These are phyloP conservation scores for Aurifilum marmelostoma DNA, from an alignment of 2,329 filamentous ascomycete genomes.

Conservation along the genomic window DNA sequence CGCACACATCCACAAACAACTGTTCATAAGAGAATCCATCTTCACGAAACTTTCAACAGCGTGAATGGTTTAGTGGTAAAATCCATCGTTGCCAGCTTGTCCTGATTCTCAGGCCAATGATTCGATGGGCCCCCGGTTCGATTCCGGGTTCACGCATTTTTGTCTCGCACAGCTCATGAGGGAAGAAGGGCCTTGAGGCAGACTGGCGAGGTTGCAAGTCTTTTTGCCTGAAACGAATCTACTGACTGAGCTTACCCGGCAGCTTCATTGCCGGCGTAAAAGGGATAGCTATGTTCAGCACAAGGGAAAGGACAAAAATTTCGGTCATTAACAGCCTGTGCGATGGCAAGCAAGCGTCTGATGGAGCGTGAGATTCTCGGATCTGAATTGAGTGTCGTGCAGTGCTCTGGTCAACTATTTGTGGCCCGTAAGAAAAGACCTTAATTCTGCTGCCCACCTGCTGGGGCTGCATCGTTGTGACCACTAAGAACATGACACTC, in stretches of 20 bases:
- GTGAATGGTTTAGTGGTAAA: conserved; percentile 22
- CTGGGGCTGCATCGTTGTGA: too few species aligned
- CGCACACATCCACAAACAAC: background rate
- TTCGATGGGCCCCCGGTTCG: conserved; percentile 17
- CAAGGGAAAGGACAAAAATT: too few species aligned
- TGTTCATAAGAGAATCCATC: background rate
- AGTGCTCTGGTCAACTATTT: too few species aligned
- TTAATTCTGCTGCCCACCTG: too few species aligned
- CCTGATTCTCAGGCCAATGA: background rate
- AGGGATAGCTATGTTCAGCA: too few species aligned
- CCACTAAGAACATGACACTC: too few species aligned
- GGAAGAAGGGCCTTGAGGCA: background rate
- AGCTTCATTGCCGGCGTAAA: too few species aligned
- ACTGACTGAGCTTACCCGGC: background rate
- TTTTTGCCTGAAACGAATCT: background rate
- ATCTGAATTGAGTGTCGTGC: too few species aligned
- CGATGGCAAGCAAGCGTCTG: too few species aligned
- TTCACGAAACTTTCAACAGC: background rate
- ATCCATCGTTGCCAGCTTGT: conserved; percentile 20
- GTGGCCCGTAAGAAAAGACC: too few species aligned
- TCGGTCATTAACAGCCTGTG: too few species aligned
- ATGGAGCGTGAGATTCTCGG: too few species aligned
- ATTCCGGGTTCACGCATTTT: conserved; percentile 13
- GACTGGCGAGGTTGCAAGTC: background rate
- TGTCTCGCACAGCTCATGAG: background rate